phyloP scores from a whole-genome alignment of 1,139 yeast species.

The Magnusiomyces starmeri region DNA sequence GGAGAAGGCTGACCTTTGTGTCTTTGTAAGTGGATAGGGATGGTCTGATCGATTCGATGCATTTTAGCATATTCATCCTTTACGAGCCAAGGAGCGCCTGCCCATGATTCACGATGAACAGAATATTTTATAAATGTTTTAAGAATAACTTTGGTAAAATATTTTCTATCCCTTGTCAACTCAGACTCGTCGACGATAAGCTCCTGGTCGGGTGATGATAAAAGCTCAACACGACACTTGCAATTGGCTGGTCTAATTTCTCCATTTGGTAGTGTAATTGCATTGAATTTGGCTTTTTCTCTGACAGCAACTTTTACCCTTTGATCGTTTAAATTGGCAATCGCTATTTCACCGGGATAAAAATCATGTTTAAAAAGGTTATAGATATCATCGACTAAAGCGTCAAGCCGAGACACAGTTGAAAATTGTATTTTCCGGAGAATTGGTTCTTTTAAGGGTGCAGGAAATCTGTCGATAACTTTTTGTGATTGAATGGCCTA shows the following conservation, averaged over 20 bases:
- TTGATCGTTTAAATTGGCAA: slow-evolving; percentile 43
- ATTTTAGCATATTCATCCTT: slow-evolving; percentile 52
- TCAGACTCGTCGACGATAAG: slow-evolving; percentile 62
- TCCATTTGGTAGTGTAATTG: slow-evolving; percentile 39
- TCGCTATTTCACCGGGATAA: slow-evolving; percentile 85
- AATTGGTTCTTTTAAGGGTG: slow-evolving; percentile 84
- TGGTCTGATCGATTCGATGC: slow-evolving; percentile 33
- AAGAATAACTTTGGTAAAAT: slow-evolving; percentile 83
- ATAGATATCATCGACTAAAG: slow-evolving; percentile 72
- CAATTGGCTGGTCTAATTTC: slow-evolving; percentile 53
- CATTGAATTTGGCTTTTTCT: slow-evolving; percentile 42
- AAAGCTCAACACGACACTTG: slow-evolving; percentile 59
- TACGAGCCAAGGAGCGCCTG: slow-evolving; percentile 98
- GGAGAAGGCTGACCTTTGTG: slow-evolving; percentile 19
- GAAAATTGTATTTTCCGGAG: slow-evolving; percentile 78
- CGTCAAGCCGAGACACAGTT: slow-evolving; percentile 75
- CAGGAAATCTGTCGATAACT: slow-evolving; percentile 81
- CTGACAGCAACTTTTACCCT: slow-evolving; percentile 46
- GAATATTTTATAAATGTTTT: slow-evolving; percentile 85
- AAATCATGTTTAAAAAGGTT: slow-evolving; percentile 70
- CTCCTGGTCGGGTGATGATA: slow-evolving; percentile 45
- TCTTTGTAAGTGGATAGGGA: slow-evolving; percentile 30
- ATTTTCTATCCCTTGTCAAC: slow-evolving; percentile 73
- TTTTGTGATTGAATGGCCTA: slow-evolving; percentile 35
- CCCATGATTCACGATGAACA: slow-evolving; percentile 69